Evolutionary conservation across 2,329 filamentous ascomycete genomes (phyloP).

Genomic region (Colletotrichum sp.): DNA sequence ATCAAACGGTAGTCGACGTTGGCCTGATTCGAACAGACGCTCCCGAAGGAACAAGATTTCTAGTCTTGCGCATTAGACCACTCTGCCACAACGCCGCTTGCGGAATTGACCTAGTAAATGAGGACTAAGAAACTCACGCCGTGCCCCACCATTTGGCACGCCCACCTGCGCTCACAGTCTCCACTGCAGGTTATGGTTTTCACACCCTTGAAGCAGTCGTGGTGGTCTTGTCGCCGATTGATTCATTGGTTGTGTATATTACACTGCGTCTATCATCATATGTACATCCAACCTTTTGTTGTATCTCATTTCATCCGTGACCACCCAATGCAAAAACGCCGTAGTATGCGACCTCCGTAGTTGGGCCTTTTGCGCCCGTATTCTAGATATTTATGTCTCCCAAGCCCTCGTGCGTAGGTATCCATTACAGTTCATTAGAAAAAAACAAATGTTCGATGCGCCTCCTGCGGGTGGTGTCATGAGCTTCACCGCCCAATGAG

Average conservation of each 20-base stretch:
- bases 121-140: too few species aligned
- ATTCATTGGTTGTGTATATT: background rate
- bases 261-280: background rate
- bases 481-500: slow-evolving; percentile 6
- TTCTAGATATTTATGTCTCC: background rate
- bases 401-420: background rate
- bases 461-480: background rate
- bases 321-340: slow-evolving; percentile 8
- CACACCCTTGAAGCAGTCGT: background rate
- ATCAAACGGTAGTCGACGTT: background rate
- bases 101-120: fast-evolving
- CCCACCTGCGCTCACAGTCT: background rate
- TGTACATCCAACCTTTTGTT: background rate
- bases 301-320: background rate
- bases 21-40: slow-evolving; percentile 21
- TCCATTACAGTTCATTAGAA: background rate
- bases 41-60: slow-evolving; percentile 22
- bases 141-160: background rate
- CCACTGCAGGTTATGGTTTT: background rate
- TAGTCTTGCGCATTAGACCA: slow-evolving; percentile 22
- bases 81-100: slow-evolving; percentile 16
- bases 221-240: background rate
- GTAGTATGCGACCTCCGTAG: background rate
- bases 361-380: background rate
- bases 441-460: background rate